These are phyloP conservation scores for Metschnikowia shivogae DNA, from an alignment of 805 yeast genomes.

Conservation along the genomic window DNA sequence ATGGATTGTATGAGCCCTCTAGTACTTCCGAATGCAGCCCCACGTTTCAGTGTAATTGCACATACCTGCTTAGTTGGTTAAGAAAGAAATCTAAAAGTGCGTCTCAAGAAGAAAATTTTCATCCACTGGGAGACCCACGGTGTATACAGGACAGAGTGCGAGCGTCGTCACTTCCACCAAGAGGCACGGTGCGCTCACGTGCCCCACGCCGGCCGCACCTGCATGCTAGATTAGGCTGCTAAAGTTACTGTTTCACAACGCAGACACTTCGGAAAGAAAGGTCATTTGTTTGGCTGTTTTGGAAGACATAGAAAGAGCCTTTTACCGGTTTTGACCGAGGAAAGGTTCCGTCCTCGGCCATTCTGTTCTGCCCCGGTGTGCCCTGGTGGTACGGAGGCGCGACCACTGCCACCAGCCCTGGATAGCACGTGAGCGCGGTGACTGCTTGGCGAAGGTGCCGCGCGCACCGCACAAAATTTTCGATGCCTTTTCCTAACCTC, in stretches of 20 bases:
- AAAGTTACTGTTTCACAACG: not conserved
- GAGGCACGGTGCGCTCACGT: conserved; percentile 1
- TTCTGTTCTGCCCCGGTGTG: not conserved
- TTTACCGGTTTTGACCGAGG: too few species aligned
- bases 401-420: conserved; percentile 6
- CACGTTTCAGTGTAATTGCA: conserved; percentile 1
- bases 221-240: not conserved
- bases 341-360: not conserved
- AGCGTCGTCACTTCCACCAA: not conserved
- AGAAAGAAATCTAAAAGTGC: conserved; percentile 14
- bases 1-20: too few species aligned
- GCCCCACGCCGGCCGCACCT: not conserved
- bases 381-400: not conserved
- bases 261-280: not conserved
- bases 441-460: conserved; percentile 11
- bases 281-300: too few species aligned
- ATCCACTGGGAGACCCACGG: conserved; percentile 13
- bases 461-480: conserved; percentile 13
- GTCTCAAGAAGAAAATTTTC: conserved; percentile 17
- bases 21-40: too few species aligned
- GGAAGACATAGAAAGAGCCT: too few species aligned
- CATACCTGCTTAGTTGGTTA: conserved; percentile 19
- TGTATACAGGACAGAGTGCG: conserved; percentile 15
- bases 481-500: not conserved
- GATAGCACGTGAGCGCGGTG: conserved; percentile 12